Base-by-base conservation (phyloP, 1,284 basidiomycete species). In the Vanrija humicola region DNA sequence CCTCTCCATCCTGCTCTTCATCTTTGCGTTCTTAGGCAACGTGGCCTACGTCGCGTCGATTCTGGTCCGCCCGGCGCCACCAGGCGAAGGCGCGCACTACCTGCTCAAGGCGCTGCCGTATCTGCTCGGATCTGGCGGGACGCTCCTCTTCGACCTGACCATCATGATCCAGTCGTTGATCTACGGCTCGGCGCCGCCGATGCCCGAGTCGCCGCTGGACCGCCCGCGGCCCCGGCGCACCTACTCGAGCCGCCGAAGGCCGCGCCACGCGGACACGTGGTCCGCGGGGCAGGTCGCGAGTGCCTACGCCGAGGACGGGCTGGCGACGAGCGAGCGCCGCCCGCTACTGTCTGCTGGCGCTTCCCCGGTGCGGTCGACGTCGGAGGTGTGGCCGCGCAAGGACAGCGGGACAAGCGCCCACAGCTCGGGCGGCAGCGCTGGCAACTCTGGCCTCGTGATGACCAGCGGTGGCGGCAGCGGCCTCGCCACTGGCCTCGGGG, bases 11-110 rank as follows among this genome's bases (percentile, higher is more conserved):
- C 86, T 86, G 69, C 82, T 97, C 19, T 97, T 97, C 73, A 73
- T 93, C 45, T 91, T 88, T 70, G 93, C 93, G 5, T 96, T 96
- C 73, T 77, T 89, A 34, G 93, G 92, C 55, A 97, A 96, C 75
- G 76, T 84, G 9, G 90, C 93, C 70, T 96, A 96, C 71, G 91
- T 94, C 52, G 73, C 86, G 43, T 93, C 90, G 6, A 88, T 95
- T 65, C 72, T 94, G 25, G 58, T 76, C 15, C 70, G 73, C 46
- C 74, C 75, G 1, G 57, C 67, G 10, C 64, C 64, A 3, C 43
- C 60, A 7, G 59, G 46, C 15, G 66, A 74, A 50, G 55, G 61
- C 6, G 57, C 54, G 14, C 69, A 73, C 52, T 73, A 76, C 50
- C 65, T 77, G 19, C 60, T 76, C 19, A 73, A 75, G 49, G 69